These are phyloP conservation scores for Diaporthe eres DNA, from an alignment of 2,329 filamentous ascomycete species.

Conservation along the genomic window DNA sequence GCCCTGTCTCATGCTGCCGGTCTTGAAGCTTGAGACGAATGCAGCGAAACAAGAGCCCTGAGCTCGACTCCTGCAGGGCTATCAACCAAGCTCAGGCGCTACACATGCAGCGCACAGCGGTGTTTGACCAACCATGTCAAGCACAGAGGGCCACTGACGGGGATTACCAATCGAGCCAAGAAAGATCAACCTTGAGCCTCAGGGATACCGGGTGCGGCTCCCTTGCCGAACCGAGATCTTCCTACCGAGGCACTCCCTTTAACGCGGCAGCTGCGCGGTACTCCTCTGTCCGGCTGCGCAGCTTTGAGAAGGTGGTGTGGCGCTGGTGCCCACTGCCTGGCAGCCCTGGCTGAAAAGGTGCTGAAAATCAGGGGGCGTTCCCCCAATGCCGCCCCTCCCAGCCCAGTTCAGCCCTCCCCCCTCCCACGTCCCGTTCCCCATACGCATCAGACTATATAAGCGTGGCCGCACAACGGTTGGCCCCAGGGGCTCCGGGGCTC, in stretches of 20 bases:
- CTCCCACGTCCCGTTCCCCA: not conserved
- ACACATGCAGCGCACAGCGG: constrained; percentile 9
- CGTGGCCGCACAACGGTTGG: constrained; percentile 11
- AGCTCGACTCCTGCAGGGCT: constrained; percentile 9
- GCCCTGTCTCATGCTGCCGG: not conserved
- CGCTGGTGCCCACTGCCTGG: not conserved
- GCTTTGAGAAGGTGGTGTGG: not conserved
- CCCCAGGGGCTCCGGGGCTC: not conserved
- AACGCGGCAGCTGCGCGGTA: constrained; percentile 10
- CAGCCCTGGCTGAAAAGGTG: not conserved
- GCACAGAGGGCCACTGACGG: not conserved
- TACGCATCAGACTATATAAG: not conserved
- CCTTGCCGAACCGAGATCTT: constrained; percentile 29
- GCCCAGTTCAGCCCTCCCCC: not conserved
- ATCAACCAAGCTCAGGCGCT: constrained; percentile 8
- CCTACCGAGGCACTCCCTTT: constrained; percentile 9
- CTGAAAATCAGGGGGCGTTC: constrained; percentile 7
- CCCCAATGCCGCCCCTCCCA: constrained; percentile 1
- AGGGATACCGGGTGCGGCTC: constrained; percentile 23
- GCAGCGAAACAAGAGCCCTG: constrained; percentile 15
- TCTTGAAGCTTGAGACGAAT: not conserved
- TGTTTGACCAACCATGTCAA: constrained; percentile 2
- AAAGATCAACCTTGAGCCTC: constrained; percentile 26
- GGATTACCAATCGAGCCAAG: not conserved
- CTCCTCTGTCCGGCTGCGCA: not conserved